These are phyloP conservation scores for Trichoderma asperelloides DNA, from an alignment of 495 filamentous ascomycete genomes.

Conservation along the genomic window DNA sequence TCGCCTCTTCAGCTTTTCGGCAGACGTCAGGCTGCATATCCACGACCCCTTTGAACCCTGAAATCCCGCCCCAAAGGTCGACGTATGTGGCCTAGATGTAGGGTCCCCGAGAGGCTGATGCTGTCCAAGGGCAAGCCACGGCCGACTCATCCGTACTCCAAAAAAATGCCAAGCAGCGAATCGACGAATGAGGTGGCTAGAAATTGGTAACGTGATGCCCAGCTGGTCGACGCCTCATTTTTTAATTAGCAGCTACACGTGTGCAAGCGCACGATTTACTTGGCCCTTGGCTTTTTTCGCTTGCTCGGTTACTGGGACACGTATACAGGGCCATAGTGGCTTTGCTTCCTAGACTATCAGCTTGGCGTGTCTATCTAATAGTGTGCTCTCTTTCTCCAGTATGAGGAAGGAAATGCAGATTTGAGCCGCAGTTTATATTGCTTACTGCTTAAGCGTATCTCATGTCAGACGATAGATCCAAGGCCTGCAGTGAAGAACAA, in stretches of 20 bases:
- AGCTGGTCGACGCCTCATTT: background rate
- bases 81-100: background rate
- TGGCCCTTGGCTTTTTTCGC: background rate
- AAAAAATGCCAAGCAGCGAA: background rate
- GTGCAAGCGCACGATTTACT: background rate
- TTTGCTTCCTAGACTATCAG: background rate
- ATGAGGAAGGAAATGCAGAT: too few species aligned
- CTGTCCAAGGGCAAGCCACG: background rate
- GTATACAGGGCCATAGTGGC: background rate
- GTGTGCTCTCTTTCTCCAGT: too few species aligned
- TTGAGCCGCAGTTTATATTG: too few species aligned
- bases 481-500: background rate
- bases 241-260: background rate
- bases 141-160: background rate
- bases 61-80: background rate
- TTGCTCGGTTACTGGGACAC: background rate
- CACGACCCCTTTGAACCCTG: background rate
- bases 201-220: slow-evolving; percentile 1
- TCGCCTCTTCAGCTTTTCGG: background rate
- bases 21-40: background rate
- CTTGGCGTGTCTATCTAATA: background rate
- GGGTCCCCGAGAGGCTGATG: background rate
- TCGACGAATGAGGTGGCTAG: background rate
- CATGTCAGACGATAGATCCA: too few species aligned
- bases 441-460: background rate